Evolutionary conservation across 179 eudicot genomes (phyloP).

Genomic region (Patellifolia procumbens): DNA sequence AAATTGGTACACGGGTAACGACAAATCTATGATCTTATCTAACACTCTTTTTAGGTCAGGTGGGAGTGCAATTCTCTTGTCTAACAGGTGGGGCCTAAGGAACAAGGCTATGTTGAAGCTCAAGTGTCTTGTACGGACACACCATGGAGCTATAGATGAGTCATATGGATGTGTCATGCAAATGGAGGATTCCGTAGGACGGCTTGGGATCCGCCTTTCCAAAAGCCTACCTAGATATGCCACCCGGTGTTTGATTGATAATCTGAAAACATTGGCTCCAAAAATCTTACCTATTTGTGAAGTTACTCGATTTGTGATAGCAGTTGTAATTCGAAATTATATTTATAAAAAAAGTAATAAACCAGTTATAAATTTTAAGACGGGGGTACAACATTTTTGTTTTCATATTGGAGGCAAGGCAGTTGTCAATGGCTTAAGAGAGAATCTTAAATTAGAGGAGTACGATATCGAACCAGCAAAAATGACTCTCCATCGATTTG

Average conservation of each 20-base stretch:
- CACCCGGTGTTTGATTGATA: constrained; percentile 71
- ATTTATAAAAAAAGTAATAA: neutral
- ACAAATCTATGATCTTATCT: too few species aligned
- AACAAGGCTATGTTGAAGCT: constrained; percentile 47
- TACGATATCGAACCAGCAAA: constrained; percentile 73
- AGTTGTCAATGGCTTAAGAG: constrained; percentile 74
- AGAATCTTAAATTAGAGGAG: constrained; percentile 51
- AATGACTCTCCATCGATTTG: constrained; percentile 92
- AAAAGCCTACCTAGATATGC: constrained; percentile 79
- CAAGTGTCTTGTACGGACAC: too few species aligned
- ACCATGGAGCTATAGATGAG: constrained; percentile 62
- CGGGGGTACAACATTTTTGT: constrained; percentile 80
- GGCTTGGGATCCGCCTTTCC: constrained; percentile 63
- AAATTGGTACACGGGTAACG: too few species aligned
- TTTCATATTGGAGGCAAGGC: constrained; percentile 89
- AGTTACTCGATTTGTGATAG: constrained; percentile 41
- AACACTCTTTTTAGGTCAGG: constrained; percentile 83
- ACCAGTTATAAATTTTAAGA: constrained; percentile 52
- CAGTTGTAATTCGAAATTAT: constrained; percentile 12
- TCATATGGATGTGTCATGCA: constrained; percentile 64
- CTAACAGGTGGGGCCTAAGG: constrained; percentile 46
- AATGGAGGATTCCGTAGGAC: constrained; percentile 59
- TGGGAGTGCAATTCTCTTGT: constrained; percentile 63
- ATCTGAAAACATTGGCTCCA: constrained; percentile 57
- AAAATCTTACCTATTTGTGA: constrained; percentile 65